Evolutionary conservation across 352 stramenopile species (phyloP), one percentile per base, ranked within the genome.

Genomic region (Aphanomyces astaci): DNA sequence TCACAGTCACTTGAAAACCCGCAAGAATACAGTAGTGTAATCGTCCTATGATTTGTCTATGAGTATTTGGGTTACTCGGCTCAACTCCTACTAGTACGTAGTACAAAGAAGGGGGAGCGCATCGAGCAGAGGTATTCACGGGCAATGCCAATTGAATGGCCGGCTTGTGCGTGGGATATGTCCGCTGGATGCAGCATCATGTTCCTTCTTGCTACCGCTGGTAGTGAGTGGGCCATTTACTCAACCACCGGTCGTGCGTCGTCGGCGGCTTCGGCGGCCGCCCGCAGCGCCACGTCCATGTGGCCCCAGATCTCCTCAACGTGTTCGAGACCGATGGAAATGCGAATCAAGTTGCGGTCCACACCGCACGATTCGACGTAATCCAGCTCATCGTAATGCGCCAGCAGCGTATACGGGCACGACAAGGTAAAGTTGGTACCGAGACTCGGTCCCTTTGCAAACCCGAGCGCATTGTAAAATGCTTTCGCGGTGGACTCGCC

Each of bases 391-490:
- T 88, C 66, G 71, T 96, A 98, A 70, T 98, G 94, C 1, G 94
- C 94, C 0, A 98, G 74, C 32, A 98, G 63, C 19, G 91, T 93
- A 76, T 98, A 98, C 11, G 94, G 91, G 75, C 88, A 98, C 19
- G 79, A 78, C 17, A 98, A 76, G 22, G 92, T 97, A 70, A 98
- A 98, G 75, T 98, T 98, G 0, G 92, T 98, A 39, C 94, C 94
- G 24, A 98, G 83, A 36, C 86, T 94, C 31, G 88, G 87, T 0
- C 88, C 86, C 59, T 96, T 97, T 28, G 87, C 88, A 36, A 94
- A 73, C 40, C 80, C 78, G 31, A 98, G 64, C 1, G 77, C 59
- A 71, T 98, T 87, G 73, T 96, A 98, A 63, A 98, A 98, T 68
- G 55, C 62, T 45, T 68, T 68, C 10, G 86, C 80, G 3, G 82